These are phyloP conservation scores for Coemansia sp. DNA, from an alignment of 192 early-diverging fungal species.

Conservation along the genomic window DNA sequence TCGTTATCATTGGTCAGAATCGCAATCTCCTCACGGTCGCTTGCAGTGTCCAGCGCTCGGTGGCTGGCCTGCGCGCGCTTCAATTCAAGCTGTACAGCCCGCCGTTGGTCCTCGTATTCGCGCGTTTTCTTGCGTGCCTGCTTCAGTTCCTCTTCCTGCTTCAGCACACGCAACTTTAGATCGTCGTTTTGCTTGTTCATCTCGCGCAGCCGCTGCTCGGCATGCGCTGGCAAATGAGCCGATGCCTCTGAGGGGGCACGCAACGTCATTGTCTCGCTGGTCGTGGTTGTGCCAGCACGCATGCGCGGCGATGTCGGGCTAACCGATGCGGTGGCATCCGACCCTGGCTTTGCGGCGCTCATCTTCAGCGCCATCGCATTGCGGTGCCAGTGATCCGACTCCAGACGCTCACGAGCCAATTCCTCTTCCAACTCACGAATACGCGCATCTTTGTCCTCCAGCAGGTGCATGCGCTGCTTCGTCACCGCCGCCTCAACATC, in stretches of 20 bases:
- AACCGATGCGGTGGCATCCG: not conserved
- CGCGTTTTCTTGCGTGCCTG: constrained; percentile 18
- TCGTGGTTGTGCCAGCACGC: constrained; percentile 38
- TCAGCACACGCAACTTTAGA: not conserved
- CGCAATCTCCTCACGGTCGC: constrained; percentile 21
- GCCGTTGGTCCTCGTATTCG: constrained; percentile 38
- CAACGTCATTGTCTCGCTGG: constrained; percentile 48
- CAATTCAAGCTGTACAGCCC: constrained; percentile 30
- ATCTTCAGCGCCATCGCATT: constrained; percentile 4
- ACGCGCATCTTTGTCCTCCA: constrained; percentile 24
- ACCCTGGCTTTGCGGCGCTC: not conserved
- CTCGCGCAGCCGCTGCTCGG: constrained; percentile 12
- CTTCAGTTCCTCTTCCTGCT: constrained; percentile 16
- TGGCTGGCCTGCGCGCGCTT: constrained; percentile 21
- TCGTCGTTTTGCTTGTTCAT: constrained; percentile 11
- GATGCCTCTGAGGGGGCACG: constrained; percentile 43
- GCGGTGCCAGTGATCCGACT: constrained; percentile 24
- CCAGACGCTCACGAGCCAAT: constrained; percentile 20
- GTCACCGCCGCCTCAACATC: constrained; percentile 13
- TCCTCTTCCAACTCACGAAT: constrained; percentile 31
- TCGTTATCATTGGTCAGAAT: constrained; percentile 31
- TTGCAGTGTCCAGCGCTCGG: constrained; percentile 13
- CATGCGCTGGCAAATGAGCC: constrained; percentile 3
- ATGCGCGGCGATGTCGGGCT: constrained; percentile 15
- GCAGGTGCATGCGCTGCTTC: constrained; percentile 10